Base-by-base conservation (phyloP, 1,284 basidiomycete species). In the Cutaneotrichosporon curvatum region DNA sequence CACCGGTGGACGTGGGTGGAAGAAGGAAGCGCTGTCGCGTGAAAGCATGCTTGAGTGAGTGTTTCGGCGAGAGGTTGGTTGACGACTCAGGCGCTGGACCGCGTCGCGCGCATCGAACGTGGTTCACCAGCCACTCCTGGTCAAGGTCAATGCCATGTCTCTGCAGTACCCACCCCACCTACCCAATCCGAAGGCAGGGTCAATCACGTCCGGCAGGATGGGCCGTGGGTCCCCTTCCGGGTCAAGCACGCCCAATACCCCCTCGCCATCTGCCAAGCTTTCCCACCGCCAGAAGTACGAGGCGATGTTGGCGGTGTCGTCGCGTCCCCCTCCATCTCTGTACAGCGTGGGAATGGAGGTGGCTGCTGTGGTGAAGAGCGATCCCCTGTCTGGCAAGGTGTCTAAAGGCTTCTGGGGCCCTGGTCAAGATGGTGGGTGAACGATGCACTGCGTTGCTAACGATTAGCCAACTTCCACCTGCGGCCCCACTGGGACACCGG, bases 381-480 rank as follows among this genome's bases (percentile, higher is more conserved):
- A 72, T 39, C 68, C 70, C 1, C 51, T 70, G 37, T 62, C 50
- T 11, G 70, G 67, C 4, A 69, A 69, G 40, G 60, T 66, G 2
- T 60, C 66, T 4, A 69, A 69, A 40, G 70, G 70, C 0, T 69
- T 62, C 48, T 68, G 68, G 61, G 68, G 67, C 22, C 67, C 70
- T 4, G 62, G 61, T 0, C 47, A 59, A 39, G 62, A 68, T 55
- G 59, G 65, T 66, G 22, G 49, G 63, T 59, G 19, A 15, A 10
- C 8, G 2, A 4, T 32, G 30, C n/a, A n/a, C n/a, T 36, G 33
- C 22, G 40, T 28, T 6, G 12, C 11, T n/a, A 34, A 37, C 47
- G 39, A 51, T 8, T 33, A 64, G 64, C 67, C 36, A 66, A 68
- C 48, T 60, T 67, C 40, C 63, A 65, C 25, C 53, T 68, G 15